Conservation (phyloP, 768 basidiomycete species). For the Macrolepiota dolichaula region DNA sequence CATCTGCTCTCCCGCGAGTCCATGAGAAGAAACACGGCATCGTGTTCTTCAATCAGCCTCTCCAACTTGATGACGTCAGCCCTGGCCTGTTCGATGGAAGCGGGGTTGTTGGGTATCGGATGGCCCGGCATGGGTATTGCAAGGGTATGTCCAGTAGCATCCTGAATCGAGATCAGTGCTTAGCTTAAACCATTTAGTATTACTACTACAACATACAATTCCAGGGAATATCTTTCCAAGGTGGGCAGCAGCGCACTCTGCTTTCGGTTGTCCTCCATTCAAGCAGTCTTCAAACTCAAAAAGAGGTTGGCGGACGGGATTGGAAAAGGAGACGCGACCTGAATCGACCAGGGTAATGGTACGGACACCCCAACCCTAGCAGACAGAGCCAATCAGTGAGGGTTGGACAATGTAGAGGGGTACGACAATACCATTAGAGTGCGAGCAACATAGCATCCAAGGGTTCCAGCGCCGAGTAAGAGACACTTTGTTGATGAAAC, state of each 20-base stretch:
- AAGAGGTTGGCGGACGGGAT: conserved; percentile 94
- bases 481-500: conserved; percentile 78
- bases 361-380: conserved; percentile 92
- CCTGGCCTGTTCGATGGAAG: conserved; percentile 51
- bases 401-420: not conserved
- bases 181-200: not conserved
- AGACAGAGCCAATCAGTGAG: not conserved
- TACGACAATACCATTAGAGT: conserved; percentile 71
- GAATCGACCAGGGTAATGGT: conserved; percentile 94
- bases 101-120: conserved; percentile 60
- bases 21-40: conserved; percentile 92
- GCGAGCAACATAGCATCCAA: conserved; percentile 94
- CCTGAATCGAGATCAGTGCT: conserved; percentile 39
- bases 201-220: conserved; percentile 53
- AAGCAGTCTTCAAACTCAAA: conserved; percentile 95
- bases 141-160: conserved; percentile 73
- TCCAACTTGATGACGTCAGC: conserved; percentile 75
- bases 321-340: conserved; percentile 89
- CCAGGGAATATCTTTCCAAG: conserved; percentile 91
- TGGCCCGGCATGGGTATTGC: conserved; percentile 98
- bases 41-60: conserved; percentile 77
- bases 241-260: conserved; percentile 81
- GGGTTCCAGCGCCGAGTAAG: conserved; percentile 90
- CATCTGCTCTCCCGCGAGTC: conserved; percentile 97
- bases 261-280: conserved; percentile 91